A percentile compares a stretch with the other conserved stretches of the same genome.
phyloP scores from a whole-genome alignment of 1,284 basidiomycete species.

The Coniferiporia weirii region DNA sequence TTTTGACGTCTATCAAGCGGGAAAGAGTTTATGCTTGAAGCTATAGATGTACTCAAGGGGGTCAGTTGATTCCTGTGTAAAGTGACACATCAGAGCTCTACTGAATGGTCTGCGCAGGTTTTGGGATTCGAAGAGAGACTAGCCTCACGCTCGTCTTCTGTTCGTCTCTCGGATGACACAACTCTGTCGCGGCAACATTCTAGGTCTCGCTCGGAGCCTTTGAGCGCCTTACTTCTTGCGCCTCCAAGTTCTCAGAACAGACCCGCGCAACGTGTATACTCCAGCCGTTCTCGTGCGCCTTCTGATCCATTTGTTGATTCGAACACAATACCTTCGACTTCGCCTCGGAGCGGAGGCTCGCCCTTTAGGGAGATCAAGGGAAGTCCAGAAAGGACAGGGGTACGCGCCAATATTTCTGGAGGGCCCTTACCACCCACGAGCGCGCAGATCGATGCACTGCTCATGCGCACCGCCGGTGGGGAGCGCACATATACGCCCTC shows the following conservation, averaged over 20 bases:
- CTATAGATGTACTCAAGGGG: slow-evolving; percentile 76
- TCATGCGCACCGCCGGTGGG: slow-evolving; percentile 11
- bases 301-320: slow-evolving; percentile 78
- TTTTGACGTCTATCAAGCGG: slow-evolving; percentile 43
- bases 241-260: slow-evolving; percentile 32
- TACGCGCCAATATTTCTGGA: not conserved
- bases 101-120: slow-evolving; percentile 17
- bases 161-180: slow-evolving; percentile 24
- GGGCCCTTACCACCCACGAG: slow-evolving; percentile 6
- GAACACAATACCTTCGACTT: slow-evolving; percentile 52
- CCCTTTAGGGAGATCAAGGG: not conserved
- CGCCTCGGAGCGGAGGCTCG: slow-evolving; percentile 38
- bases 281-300: slow-evolving; percentile 63
- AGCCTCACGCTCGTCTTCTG: slow-evolving; percentile 9
- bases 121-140: slow-evolving; percentile 21
- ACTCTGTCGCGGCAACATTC: slow-evolving; percentile 39
- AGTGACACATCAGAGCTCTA: not conserved
- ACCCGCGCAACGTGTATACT: slow-evolving; percentile 37
- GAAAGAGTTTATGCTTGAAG: slow-evolving; percentile 80
- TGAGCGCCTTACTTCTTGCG: slow-evolving; percentile 30
- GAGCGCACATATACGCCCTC: slow-evolving; percentile 12
- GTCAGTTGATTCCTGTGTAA: slow-evolving; percentile 39
- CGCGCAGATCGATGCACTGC: slow-evolving; percentile 10
- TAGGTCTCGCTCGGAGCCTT: slow-evolving; percentile 51
- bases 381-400: not conserved